phyloP scores from a whole-genome alignment of 1,284 basidiomycete genomes.

The Microbotryomycetes sp. region DNA sequence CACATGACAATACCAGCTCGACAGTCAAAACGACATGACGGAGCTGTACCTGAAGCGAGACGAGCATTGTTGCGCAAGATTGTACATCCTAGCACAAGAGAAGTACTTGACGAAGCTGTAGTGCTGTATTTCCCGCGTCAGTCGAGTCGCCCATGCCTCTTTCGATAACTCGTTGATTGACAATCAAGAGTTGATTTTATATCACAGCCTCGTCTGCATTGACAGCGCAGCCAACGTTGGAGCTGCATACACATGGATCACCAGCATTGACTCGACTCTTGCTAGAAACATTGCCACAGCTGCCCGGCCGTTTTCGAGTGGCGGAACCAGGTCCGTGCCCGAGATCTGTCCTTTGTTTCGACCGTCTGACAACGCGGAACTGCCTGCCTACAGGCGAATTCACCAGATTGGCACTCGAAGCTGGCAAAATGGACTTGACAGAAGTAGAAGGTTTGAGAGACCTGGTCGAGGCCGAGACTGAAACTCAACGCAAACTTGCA shows the following conservation, averaged over 20 bases:
- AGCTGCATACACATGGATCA: slow-evolving; percentile 83
- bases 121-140: slow-evolving; percentile 71
- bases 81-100: slow-evolving; percentile 56
- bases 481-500: slow-evolving; percentile 66
- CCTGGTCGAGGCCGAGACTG: slow-evolving; percentile 77
- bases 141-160: slow-evolving; percentile 25
- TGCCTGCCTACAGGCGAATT: slow-evolving; percentile 69
- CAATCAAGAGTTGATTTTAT: background rate
- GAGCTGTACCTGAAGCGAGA: slow-evolving; percentile 49
- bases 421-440: slow-evolving; percentile 71
- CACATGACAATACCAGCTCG: slow-evolving; percentile 48
- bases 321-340: slow-evolving; percentile 51
- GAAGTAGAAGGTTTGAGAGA: slow-evolving; percentile 78
- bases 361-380: no score
- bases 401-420: slow-evolving; percentile 69
- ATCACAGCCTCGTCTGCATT: slow-evolving; percentile 49
- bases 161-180: background rate
- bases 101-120: slow-evolving; percentile 69
- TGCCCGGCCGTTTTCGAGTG: slow-evolving; percentile 57
- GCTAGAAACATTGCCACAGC: slow-evolving; percentile 54
- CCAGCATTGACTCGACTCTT: slow-evolving; percentile 65
- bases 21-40: slow-evolving; percentile 17
- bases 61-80: slow-evolving; percentile 63
- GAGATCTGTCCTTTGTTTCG: background rate
- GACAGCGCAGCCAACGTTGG: slow-evolving; percentile 73